Evolutionary conservation across 2,329 filamentous ascomycete species (phyloP), one percentile per base, ranked within the genome.

Genomic region (Fusarium albosuccineum): DNA sequence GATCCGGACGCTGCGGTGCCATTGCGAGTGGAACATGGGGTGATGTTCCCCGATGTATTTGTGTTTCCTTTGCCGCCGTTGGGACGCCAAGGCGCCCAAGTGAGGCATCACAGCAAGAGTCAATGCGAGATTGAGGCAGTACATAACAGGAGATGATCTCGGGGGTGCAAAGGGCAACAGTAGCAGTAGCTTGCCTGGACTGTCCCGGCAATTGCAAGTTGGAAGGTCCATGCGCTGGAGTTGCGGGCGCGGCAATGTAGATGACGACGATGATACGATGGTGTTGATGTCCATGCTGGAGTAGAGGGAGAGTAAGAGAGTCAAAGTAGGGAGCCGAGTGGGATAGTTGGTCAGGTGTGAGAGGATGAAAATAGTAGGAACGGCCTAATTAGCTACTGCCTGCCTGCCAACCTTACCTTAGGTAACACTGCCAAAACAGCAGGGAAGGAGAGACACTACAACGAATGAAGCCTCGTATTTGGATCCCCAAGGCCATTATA

Each of bases 11-110:
- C 55, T 54, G 64, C 70, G 58, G 70, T 71, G 44, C 14, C 70
- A 72, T 71, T 22, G 42, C 49, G 61, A 46, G 68, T 73, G 70
- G 69, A 39, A 64, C 67, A 65, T 65, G 59, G 58, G 59, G 65
- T 52, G 65, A 59, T 66, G 27, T 40, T 29, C 49, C 55, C 64
- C 56, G 40, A 40, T 55, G 22, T 48, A 57, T 53, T n/a, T 44
- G 34, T 65, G 34, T 67, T 60, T 67, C 56, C 33, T 60, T 61
- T 67, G 53, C 67, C 62, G 69, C 66, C 46, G 42, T 64, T 39
- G 49, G 62, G 62, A 55, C 5, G 60, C 60, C 60, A 54, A 68
- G 60, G 45, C 26, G 45, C 30, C 39, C 22, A 34, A 45, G 58
- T 62, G 58, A 64, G 57, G 56, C 40, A 67, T 39, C 44, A 57